Conservation (phyloP, 495 filamentous ascomycete genomes). For the Penicillium paradoxum region DNA sequence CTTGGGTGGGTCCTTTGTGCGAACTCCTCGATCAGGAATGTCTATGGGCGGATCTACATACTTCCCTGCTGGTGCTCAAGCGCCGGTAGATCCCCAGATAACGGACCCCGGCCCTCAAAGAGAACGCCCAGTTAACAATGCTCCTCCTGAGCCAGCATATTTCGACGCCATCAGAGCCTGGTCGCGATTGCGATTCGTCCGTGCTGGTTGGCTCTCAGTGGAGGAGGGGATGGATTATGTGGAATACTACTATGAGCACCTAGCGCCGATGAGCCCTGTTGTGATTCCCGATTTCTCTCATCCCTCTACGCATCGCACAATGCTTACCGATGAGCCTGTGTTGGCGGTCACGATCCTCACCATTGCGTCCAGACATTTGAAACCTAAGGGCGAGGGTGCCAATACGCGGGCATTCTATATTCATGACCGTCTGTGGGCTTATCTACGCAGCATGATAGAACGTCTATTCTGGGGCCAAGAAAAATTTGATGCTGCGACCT, state of each 20-base stretch:
- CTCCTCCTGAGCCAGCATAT: constrained; percentile 30
- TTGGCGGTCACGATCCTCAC: constrained; percentile 85
- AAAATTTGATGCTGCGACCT: constrained; percentile 83
- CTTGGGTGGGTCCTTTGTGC: constrained; percentile 33
- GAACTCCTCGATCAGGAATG: constrained; percentile 31
- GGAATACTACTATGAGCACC: constrained; percentile 86
- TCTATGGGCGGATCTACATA: constrained; percentile 26
- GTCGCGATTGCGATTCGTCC: constrained; percentile 86
- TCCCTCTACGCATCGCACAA: constrained; percentile 63
- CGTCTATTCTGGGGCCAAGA: constrained; percentile 94
- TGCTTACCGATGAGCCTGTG: constrained; percentile 88
- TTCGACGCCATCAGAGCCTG: constrained; percentile 75
- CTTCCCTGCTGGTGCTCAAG: constrained; percentile 24
- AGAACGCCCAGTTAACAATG: constrained; percentile 18
- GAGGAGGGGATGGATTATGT: constrained; percentile 90
- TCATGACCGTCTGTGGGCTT: constrained; percentile 93
- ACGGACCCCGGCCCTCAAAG: constrained; percentile 26
- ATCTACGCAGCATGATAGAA: constrained; percentile 89
- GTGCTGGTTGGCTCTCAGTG: constrained; percentile 93
- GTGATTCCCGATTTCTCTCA: constrained; percentile 77
- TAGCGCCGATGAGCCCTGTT: constrained; percentile 88
- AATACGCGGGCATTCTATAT: constrained; percentile 83
- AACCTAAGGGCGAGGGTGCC: constrained; percentile 73
- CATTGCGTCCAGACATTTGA: constrained; percentile 80
- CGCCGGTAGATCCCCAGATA: constrained; percentile 29